Evolutionary conservation across 148 eudicot species (phyloP).

Genomic region (Agrostemma githago): DNA sequence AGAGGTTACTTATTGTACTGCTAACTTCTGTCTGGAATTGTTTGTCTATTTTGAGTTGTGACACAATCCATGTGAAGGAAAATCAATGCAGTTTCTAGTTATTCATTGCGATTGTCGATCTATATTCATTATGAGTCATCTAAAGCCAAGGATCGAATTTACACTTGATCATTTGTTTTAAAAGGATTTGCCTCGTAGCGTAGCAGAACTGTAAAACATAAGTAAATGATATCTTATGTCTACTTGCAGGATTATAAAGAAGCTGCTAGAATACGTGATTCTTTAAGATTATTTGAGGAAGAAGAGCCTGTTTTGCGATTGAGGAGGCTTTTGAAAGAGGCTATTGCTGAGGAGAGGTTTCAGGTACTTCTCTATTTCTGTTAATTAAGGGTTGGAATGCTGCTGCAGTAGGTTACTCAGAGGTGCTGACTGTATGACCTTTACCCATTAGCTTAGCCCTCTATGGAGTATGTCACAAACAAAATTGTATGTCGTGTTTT

Average conservation of each 20-base stretch:
- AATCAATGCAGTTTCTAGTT: neutral
- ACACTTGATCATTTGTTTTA: neutral
- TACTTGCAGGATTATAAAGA: slow-evolving; percentile 74
- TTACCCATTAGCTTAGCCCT: neutral
- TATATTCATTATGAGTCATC: neutral
- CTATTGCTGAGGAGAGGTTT: slow-evolving; percentile 79
- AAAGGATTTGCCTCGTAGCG: neutral
- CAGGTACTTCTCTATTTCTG: slow-evolving; percentile 38
- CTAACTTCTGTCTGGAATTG: neutral
- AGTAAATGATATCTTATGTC: slow-evolving; percentile 3
- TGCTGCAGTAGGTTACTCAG: neutral
- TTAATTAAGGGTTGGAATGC: neutral
- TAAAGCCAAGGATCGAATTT: neutral
- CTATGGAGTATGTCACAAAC: neutral
- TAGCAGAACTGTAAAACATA: neutral
- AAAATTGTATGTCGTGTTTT: neutral
- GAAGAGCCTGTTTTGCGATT: slow-evolving; percentile 89
- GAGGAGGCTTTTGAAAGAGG: slow-evolving; percentile 66
- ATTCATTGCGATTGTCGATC: too few species aligned
- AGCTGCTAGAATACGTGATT: slow-evolving; percentile 95
- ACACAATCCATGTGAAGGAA: neutral
- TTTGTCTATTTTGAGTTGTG: neutral
- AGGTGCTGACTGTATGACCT: neutral
- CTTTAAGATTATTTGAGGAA: slow-evolving; percentile 74
- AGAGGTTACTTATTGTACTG: neutral